phyloP scores from a whole-genome alignment of 148 eudicot genomes.

The Cornus florida region DNA sequence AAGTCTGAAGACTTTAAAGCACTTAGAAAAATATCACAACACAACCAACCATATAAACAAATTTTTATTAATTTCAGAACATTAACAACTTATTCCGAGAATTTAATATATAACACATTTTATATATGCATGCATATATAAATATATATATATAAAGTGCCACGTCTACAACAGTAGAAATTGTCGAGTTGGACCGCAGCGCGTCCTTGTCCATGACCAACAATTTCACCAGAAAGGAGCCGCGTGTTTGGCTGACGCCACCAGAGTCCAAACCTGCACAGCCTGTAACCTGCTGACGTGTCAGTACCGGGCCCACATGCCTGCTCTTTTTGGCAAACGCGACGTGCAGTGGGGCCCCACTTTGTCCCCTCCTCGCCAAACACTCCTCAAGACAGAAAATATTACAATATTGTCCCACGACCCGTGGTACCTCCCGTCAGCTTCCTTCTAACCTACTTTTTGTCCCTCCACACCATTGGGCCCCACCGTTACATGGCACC shows the following conservation, averaged over 20 bases:
- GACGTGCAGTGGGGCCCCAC: conserved; percentile 45
- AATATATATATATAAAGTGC: neutral
- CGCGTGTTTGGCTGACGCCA: conserved; percentile 33
- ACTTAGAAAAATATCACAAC: too few relatives aligned
- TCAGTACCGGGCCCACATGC: conserved; percentile 40
- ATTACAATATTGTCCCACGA: conserved; percentile 24
- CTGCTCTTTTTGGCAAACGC: conserved; percentile 11
- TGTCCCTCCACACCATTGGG: conserved; percentile 30
- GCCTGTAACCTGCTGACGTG: conserved; percentile 34
- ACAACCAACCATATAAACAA: too few relatives aligned
- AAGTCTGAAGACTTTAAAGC: too few relatives aligned
- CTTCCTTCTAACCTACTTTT: conserved; percentile 48
- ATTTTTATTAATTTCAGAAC: too few relatives aligned
- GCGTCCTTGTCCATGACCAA: conserved; percentile 22
- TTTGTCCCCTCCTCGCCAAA: conserved; percentile 36
- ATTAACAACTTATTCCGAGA: too few relatives aligned
- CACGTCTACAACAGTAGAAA: conserved; percentile 10
- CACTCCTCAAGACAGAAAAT: conserved; percentile 13
- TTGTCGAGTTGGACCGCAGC: conserved; percentile 28
- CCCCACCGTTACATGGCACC: conserved; percentile 25
- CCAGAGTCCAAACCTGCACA: neutral
- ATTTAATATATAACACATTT: neutral
- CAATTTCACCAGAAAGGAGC: conserved; percentile 27
- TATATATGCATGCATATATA: too few relatives aligned
- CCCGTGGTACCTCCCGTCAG: conserved; percentile 28